These are phyloP conservation scores for Lyophyllum semitale DNA, from an alignment of 768 basidiomycete genomes.

Conservation along the genomic window DNA sequence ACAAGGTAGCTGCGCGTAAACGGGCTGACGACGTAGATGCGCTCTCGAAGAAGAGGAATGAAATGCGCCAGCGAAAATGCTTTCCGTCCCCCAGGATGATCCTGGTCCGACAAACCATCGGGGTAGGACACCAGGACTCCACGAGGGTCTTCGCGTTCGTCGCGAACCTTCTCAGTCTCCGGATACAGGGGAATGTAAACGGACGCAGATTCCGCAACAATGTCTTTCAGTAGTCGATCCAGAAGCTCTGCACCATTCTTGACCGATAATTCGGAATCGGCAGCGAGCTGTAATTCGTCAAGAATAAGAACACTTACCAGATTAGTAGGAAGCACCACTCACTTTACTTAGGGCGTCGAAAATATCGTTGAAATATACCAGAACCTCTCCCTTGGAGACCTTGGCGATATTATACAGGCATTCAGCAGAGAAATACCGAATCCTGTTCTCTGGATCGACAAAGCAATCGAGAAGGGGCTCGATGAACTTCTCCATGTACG, in stretches of 20 bases:
- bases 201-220: constrained; percentile 94
- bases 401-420: constrained; percentile 98
- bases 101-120: constrained; percentile 47
- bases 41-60: constrained; percentile 89
- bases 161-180: constrained; percentile 72
- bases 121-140: constrained; percentile 70
- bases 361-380: constrained; percentile 97
- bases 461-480: constrained; percentile 89
- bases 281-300: constrained; percentile 69
- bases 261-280: constrained; percentile 93
- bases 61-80: constrained; percentile 95
- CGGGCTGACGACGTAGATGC: constrained; percentile 94
- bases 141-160: constrained; percentile 53
- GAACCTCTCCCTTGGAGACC: constrained; percentile 94
- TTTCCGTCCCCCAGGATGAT: constrained; percentile 49
- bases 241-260: constrained; percentile 98
- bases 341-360: constrained; percentile 98
- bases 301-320: not conserved
- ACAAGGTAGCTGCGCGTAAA: constrained; percentile 97
- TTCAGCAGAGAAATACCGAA: constrained; percentile 97
- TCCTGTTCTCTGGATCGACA: constrained; percentile 90
- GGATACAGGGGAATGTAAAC: constrained; percentile 89
- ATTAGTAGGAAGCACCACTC: constrained; percentile 20
- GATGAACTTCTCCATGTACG: constrained; percentile 93
- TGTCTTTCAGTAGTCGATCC: constrained; percentile 96